Evolutionary conservation across 2,329 filamentous ascomycete species (phyloP).

Genomic region (Nothophaeocryptopus gaeumannii): DNA sequence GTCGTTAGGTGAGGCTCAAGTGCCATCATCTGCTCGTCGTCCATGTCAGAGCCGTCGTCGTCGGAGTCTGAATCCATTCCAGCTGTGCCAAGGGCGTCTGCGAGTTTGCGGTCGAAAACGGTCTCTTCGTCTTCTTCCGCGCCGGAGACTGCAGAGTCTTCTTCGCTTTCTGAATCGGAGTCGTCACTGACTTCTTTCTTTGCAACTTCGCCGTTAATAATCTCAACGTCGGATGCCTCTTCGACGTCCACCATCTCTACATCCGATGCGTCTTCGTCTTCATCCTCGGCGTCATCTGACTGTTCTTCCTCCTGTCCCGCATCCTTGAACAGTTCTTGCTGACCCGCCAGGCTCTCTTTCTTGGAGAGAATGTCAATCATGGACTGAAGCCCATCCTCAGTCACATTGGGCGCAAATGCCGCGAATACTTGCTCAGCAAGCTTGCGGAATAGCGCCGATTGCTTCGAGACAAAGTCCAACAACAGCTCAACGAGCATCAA

Average conservation of each 20-base stretch:
- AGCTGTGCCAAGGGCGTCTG: slow-evolving; percentile 72
- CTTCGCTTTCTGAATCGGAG: slow-evolving; percentile 29
- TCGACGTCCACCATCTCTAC: slow-evolving; percentile 41
- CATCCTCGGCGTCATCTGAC: slow-evolving; percentile 25
- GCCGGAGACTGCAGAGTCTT: slow-evolving; percentile 26
- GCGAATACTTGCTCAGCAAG: slow-evolving; percentile 86
- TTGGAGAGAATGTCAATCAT: slow-evolving; percentile 68
- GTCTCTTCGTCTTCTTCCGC: slow-evolving; percentile 48
- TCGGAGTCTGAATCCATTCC: slow-evolving; percentile 55
- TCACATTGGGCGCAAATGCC: slow-evolving; percentile 74
- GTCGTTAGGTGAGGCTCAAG: slow-evolving; percentile 79
- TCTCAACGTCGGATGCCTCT: slow-evolving; percentile 36
- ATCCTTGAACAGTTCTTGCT: slow-evolving; percentile 79
- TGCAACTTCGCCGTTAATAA: slow-evolving; percentile 31
- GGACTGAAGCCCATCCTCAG: slow-evolving; percentile 66
- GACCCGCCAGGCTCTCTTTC: slow-evolving; percentile 77
- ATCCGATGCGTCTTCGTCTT: slow-evolving; percentile 25
- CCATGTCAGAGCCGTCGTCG: slow-evolving; percentile 75
- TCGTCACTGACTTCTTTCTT: slow-evolving; percentile 20
- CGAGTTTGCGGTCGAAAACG: slow-evolving; percentile 72
- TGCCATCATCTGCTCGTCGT: slow-evolving; percentile 91
- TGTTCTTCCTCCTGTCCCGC: slow-evolving; percentile 31
- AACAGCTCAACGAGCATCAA: slow-evolving; percentile 82
- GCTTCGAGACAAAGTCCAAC: slow-evolving; percentile 82
- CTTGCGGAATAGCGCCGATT: slow-evolving; percentile 78